Evolutionary conservation across 345 rosid genomes (phyloP).

Genomic region (Moricandia arvensis): DNA sequence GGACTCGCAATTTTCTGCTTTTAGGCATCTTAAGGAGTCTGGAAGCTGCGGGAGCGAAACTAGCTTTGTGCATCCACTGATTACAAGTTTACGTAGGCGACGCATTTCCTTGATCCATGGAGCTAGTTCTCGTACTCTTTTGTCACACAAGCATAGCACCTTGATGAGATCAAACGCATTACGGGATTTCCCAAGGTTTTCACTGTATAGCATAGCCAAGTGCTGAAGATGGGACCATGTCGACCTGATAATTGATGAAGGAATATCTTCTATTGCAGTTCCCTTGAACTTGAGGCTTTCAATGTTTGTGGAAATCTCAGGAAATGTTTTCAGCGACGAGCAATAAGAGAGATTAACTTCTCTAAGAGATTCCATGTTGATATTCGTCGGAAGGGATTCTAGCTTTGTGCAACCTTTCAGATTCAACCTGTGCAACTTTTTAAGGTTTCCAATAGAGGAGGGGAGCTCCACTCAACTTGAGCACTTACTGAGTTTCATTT

Average conservation of each 20-base stretch:
- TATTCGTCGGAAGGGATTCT: background rate
- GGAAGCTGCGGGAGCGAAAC: background rate
- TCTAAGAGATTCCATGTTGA: background rate
- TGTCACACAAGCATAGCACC: background rate
- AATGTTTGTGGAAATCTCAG: background rate
- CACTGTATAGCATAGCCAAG: background rate
- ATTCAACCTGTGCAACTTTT: accelerated
- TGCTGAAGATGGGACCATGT: background rate
- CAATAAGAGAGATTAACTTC: background rate
- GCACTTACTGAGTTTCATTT: background rate
- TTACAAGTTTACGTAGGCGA: background rate
- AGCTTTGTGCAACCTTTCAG: background rate
- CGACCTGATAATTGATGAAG: background rate
- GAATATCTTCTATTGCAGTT: slow-evolving; percentile 12
- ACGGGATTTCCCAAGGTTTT: background rate
- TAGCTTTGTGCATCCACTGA: background rate
- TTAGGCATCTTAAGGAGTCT: background rate
- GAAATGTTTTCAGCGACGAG: slow-evolving; percentile 8
- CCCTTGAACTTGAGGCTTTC: background rate
- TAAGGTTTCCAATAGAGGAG: background rate
- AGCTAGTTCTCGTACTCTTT: background rate
- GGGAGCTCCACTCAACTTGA: background rate
- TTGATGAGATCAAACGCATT: background rate
- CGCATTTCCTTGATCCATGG: background rate
- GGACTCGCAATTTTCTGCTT: too few species aligned